Evolutionary conservation across 1,284 basidiomycete species (phyloP).

Genomic region (Tilletia walkeri): DNA sequence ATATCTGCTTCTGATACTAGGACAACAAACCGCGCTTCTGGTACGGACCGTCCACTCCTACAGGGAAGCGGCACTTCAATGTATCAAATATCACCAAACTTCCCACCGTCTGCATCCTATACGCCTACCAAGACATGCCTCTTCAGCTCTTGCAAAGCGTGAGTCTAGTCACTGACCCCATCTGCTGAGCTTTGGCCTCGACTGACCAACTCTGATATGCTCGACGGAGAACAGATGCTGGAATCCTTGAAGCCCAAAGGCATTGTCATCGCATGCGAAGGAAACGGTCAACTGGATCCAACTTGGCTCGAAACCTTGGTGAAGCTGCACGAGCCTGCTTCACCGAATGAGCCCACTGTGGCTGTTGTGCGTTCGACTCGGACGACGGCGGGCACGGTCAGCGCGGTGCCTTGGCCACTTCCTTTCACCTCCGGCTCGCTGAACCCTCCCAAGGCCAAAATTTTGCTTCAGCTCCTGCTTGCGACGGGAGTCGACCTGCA

Average conservation of each 20-base stretch:
- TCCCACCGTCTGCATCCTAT: constrained; percentile 46
- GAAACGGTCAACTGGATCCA: constrained; percentile 29
- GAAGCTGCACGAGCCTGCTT: constrained; percentile 2
- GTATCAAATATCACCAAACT: constrained; percentile 29
- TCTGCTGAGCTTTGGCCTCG: constrained; percentile 23
- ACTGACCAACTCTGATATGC: too few relatives aligned
- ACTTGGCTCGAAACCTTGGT: constrained; percentile 22
- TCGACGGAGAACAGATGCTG: background rate
- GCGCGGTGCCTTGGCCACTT: constrained; percentile 11
- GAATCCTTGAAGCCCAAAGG: constrained; percentile 29
- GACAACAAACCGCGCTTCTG: background rate
- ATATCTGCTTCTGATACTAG: background rate
- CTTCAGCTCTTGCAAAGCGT: constrained; percentile 31
- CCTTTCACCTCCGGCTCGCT: constrained; percentile 28
- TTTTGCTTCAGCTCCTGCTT: constrained; percentile 25
- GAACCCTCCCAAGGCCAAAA: constrained; percentile 35
- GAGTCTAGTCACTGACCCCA: constrained; percentile 20
- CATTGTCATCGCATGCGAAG: constrained; percentile 46
- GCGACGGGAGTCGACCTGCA: constrained; percentile 10
- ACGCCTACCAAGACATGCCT: constrained; percentile 29
- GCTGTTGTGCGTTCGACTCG: constrained; percentile 28
- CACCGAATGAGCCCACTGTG: constrained; percentile 15
- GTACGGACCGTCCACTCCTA: background rate
- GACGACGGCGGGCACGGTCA: constrained; percentile 27
- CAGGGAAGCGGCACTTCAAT: constrained; percentile 24